Evolutionary conservation across 768 basidiomycete species (phyloP).

Genomic region (Lentinula sp.): DNA sequence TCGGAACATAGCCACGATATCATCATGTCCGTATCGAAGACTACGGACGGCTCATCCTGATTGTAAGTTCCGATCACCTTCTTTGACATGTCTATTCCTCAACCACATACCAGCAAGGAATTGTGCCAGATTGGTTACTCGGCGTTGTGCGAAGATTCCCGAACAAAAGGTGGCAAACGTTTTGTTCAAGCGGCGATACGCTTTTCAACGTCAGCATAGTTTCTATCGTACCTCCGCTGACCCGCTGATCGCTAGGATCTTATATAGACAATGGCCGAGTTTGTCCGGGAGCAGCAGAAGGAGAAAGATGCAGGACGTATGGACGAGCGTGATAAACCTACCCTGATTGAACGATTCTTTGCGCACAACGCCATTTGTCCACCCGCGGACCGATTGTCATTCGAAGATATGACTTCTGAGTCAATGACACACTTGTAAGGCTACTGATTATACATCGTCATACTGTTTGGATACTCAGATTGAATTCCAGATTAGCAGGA

Average conservation of each 20-base stretch:
- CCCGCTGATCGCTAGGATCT: neutral
- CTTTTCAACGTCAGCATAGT: neutral
- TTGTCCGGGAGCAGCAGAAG: slow-evolving; percentile 67
- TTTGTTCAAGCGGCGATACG: slow-evolving; percentile 68
- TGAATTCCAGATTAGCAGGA: slow-evolving; percentile 55
- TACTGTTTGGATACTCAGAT: neutral
- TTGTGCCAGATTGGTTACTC: slow-evolving; percentile 66
- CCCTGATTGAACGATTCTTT: slow-evolving; percentile 67
- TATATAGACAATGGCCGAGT: slow-evolving; percentile 57
- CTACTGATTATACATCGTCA: slow-evolving; percentile 2
- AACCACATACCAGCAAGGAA: slow-evolving; percentile 46
- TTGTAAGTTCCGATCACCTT: slow-evolving; percentile 31
- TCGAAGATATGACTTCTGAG: slow-evolving; percentile 72
- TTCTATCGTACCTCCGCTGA: neutral
- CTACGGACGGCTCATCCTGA: slow-evolving; percentile 71
- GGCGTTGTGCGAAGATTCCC: slow-evolving; percentile 66
- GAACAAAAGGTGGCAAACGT: slow-evolving; percentile 58
- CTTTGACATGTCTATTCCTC: slow-evolving; percentile 5
- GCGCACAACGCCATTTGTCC: slow-evolving; percentile 43
- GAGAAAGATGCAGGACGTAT: slow-evolving; percentile 55
- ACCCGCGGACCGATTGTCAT: slow-evolving; percentile 47
- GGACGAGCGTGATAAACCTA: slow-evolving; percentile 49
- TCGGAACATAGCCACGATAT: slow-evolving; percentile 57
- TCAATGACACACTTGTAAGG: slow-evolving; percentile 75
- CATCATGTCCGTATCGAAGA: slow-evolving; percentile 70